These are phyloP conservation scores for Debaryomyces udenii DNA, from an alignment of 1,139 yeast species.

Conservation along the genomic window DNA sequence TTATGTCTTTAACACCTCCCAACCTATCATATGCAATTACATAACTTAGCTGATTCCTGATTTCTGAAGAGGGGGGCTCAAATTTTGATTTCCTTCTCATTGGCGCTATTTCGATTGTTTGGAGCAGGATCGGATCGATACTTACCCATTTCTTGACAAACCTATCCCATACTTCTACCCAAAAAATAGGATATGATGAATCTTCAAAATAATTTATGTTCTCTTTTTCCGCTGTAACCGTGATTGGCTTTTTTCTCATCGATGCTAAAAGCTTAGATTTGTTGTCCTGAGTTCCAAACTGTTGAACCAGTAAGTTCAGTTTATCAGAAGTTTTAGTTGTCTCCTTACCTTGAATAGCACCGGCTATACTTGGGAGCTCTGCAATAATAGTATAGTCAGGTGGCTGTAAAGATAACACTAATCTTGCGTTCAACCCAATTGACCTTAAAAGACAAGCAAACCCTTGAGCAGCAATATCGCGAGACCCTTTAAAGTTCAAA, in stretches of 20 bases:
- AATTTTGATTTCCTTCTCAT: slow-evolving; percentile 59
- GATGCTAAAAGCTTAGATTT: slow-evolving; percentile 10
- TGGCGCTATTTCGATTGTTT: slow-evolving; percentile 67
- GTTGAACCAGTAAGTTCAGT: slow-evolving; percentile 13
- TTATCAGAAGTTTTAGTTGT: not conserved
- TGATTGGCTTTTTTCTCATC: slow-evolving; percentile 13
- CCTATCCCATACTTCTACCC: slow-evolving; percentile 95
- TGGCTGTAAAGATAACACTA: slow-evolving; percentile 84
- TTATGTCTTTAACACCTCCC: slow-evolving; percentile 77
- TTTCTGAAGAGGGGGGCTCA: slow-evolving; percentile 73
- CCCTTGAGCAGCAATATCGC: slow-evolving; percentile 86
- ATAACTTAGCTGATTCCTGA: slow-evolving; percentile 65
- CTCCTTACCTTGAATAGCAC: slow-evolving; percentile 2
- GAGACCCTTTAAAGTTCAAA: slow-evolving; percentile 59
- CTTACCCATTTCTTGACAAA: slow-evolving; percentile 77
- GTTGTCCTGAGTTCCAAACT: slow-evolving; percentile 24
- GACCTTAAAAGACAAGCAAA: slow-evolving; percentile 77
- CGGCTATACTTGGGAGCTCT: slow-evolving; percentile 19
- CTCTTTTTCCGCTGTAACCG: not conserved
- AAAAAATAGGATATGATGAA: slow-evolving; percentile 69
- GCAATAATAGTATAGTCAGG: slow-evolving; percentile 69
- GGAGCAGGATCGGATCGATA: slow-evolving; percentile 73
- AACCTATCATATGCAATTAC: slow-evolving; percentile 73
- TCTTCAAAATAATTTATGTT: slow-evolving; percentile 21
- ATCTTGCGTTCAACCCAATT: slow-evolving; percentile 69